Base-by-base conservation (phyloP, 176 grass and related monocot species). In the barley (Hordeum vulgare) region DNA sequence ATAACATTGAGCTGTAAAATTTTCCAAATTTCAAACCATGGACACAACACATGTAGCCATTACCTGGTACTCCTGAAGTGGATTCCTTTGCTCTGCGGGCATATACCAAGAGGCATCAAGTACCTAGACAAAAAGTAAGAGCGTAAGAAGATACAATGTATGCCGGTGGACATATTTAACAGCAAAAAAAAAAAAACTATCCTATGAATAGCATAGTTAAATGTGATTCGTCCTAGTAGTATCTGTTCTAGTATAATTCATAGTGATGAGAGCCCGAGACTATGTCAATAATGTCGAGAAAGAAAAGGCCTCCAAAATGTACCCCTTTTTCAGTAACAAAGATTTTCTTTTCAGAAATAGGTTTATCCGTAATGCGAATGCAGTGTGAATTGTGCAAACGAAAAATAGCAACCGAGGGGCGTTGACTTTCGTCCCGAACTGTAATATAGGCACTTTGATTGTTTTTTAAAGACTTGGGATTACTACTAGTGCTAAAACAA, bases 81-180 rank as follows among this genome's bases (percentile, higher is more conserved):
- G 87, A 64, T 92, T 99, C 78, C 96, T 81, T 88, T 99, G 91
- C 58, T 96, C 96, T 1, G 81, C 85, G 49, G 93, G 93, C 93
- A 99, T 99, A 63, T 99, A 99, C 96, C 96, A 99, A 85, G 96
- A 99, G 80, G 96, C 93, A 84, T 99, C 96, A 59, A 99, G 77
- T 71, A 99, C 89, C 96, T 99, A 66, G 1, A 78, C 56, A 86
- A 49, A 86, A 36, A 45, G 11, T 27, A 81, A 61, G 8, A 36
- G 27, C 5, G 45, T 45, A 60, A 87, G 44, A 61, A 87, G 21
- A 64, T 42, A 23, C 31, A 71, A 8, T 45, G 0, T 2, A 75
- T 29, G 41, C 21, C 17, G 9, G 4, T 29, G 8, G 31, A 4
- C 11, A 72, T 24, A 27, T 34, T 70, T 64, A 39, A 35, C 13